These are phyloP conservation scores for Yamadazyma spencermartinsiae DNA, from an alignment of 1,139 yeast species.

Conservation along the genomic window DNA sequence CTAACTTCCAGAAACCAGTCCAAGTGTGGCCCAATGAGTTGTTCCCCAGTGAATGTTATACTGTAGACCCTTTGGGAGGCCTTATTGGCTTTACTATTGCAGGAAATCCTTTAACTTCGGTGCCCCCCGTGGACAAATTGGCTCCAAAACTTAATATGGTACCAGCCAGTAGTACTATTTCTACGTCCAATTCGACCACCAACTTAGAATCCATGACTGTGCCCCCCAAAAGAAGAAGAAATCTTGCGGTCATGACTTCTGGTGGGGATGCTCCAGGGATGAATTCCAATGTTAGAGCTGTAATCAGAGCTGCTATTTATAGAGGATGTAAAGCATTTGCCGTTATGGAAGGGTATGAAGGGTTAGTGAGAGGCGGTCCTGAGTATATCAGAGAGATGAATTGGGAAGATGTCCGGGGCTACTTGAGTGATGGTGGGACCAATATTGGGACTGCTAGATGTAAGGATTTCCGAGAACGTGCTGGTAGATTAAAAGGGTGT, in stretches of 20 bases:
- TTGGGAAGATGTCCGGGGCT: constrained; percentile 95
- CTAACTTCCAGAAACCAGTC: constrained; percentile 24
- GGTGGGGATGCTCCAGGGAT: constrained; percentile 99
- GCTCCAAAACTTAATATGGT: constrained; percentile 14
- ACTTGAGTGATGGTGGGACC: constrained; percentile 90
- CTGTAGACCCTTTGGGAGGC: constrained; percentile 67
- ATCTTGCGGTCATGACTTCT: constrained; percentile 91
- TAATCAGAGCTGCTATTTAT: constrained; percentile 85
- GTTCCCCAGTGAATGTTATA: constrained; percentile 66
- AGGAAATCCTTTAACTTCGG: constrained; percentile 56
- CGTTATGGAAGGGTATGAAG: constrained; percentile 92
- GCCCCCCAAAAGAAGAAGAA: constrained; percentile 39
- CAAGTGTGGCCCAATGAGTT: constrained; percentile 61
- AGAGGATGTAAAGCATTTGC: constrained; percentile 95
- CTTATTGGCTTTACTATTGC: constrained; percentile 66
- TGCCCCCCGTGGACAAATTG: constrained; percentile 37
- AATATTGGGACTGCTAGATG: constrained; percentile 96
- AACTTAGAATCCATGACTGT: constrained; percentile 8
- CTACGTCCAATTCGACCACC: constrained; percentile 18
- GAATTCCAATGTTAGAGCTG: constrained; percentile 95
- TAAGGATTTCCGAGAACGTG: constrained; percentile 76
- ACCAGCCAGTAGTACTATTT: constrained; percentile 10
- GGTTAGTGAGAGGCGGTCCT: constrained; percentile 80
- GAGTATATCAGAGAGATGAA: constrained; percentile 69
- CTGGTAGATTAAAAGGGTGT: constrained; percentile 81